Percentiles rank a stretch among this genome's conserved stretches.
phyloP scores from a whole-genome alignment of 1,139 yeast genomes.

The Sugiyamaella paludigena region DNA sequence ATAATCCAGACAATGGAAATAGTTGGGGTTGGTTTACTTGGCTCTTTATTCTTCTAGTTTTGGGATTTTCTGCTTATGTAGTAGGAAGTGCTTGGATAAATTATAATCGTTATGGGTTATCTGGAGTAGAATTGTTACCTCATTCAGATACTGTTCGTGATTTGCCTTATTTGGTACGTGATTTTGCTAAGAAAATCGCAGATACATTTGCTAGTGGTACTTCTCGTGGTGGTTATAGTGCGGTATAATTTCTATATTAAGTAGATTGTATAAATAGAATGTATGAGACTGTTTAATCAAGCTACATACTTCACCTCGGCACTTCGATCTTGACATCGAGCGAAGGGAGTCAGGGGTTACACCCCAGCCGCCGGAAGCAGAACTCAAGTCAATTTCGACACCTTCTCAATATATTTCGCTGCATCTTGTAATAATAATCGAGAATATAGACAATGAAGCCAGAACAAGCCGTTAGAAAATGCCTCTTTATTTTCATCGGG shows the following conservation, averaged over 20 bases:
- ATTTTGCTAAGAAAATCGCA: conserved; percentile 64
- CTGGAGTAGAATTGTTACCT: conserved; percentile 44
- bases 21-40: conserved; percentile 40
- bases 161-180: conserved; percentile 75
- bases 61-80: conserved; percentile 68
- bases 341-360: not conserved
- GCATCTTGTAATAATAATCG: conserved; percentile 4
- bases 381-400: not conserved
- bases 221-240: conserved; percentile 84
- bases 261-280: conserved; percentile 10
- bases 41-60: conserved; percentile 50
- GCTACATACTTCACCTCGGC: too few relatives aligned
- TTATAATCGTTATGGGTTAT: conserved; percentile 38
- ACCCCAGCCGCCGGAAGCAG: too few relatives aligned
- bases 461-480: conserved; percentile 1
- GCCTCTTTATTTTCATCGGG: not conserved
- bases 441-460: conserved; percentile 1
- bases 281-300: too few relatives aligned
- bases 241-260: conserved; percentile 49
- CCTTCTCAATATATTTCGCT: conserved; percentile 2
- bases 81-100: conserved; percentile 80
- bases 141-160: conserved; percentile 60
- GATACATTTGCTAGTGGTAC: conserved; percentile 76
- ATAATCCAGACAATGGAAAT: conserved; percentile 17
- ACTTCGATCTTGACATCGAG: too few relatives aligned